These are phyloP conservation scores for Boletus tylopilopsis DNA, from an alignment of 768 basidiomycete genomes.

Conservation along the genomic window DNA sequence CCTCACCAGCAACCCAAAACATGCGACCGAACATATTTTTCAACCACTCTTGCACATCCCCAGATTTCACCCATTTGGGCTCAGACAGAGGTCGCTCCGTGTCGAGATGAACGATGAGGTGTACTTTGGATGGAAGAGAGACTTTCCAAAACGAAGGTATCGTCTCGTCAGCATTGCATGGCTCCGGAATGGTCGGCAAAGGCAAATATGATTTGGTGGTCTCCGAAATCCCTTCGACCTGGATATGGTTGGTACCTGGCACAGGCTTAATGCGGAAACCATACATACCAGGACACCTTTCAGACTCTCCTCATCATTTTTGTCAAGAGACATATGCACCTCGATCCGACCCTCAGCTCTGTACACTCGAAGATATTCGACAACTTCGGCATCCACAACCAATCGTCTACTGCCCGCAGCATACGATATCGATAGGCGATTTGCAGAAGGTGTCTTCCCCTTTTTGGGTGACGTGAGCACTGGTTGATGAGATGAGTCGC, in stretches of 20 bases:
- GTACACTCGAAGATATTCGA: constrained; percentile 76
- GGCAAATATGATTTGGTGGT: constrained; percentile 66
- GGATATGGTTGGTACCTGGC: constrained; percentile 10
- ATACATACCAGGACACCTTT: constrained; percentile 73
- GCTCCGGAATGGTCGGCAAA: constrained; percentile 43
- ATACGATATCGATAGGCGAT: constrained; percentile 92
- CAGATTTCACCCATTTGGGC: constrained; percentile 95
- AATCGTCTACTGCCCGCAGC: constrained; percentile 84
- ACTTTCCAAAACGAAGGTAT: constrained; percentile 70
- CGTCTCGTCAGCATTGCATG: constrained; percentile 51
- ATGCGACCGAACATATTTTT: constrained; percentile 83
- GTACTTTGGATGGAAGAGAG: constrained; percentile 49
- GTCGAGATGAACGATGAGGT: constrained; percentile 79
- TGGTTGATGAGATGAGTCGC: constrained; percentile 40
- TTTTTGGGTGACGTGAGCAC: constrained; percentile 28
- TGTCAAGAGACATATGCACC: constrained; percentile 59
- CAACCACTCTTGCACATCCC: constrained; percentile 92
- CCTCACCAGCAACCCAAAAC: constrained; percentile 83
- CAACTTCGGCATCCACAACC: constrained; percentile 84
- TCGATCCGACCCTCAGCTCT: constrained; percentile 85
- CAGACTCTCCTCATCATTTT: constrained; percentile 51
- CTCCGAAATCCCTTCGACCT: constrained; percentile 78
- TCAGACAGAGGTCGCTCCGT: constrained; percentile 86
- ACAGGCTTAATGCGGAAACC: constrained; percentile 2
- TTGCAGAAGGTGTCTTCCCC: constrained; percentile 61